phyloP scores from a whole-genome alignment of 2,329 filamentous ascomycete species.

The Pestalotiopsis sp. region DNA sequence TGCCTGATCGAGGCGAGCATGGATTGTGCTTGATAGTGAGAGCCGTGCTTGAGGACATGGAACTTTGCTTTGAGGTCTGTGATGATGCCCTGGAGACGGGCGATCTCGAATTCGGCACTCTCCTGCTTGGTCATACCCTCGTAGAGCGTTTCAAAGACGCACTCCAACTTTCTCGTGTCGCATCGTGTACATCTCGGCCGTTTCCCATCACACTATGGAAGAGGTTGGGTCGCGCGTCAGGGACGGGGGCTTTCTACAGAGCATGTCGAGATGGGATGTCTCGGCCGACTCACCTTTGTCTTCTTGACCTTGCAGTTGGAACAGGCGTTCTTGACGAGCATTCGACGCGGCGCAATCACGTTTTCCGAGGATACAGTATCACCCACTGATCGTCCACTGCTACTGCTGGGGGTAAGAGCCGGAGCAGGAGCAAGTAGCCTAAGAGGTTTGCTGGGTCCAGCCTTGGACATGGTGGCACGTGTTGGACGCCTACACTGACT shows the following conservation, averaged over 20 bases:
- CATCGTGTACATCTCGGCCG: constrained; percentile 10
- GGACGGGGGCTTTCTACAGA: neutral
- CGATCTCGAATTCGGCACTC: constrained; percentile 5
- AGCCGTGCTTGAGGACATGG: neutral
- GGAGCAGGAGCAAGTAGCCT: constrained; percentile 6
- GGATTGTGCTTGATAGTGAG: neutral
- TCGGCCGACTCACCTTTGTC: constrained; percentile 1
- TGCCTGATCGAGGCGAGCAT: constrained; percentile 3
- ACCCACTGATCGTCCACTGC: neutral
- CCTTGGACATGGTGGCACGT: neutral
- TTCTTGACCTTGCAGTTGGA: constrained; percentile 8
- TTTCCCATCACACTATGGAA: constrained; percentile 9
- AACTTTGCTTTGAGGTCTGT: neutral
- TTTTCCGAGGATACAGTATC: neutral
- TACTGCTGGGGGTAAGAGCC: neutral
- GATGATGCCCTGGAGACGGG: neutral
- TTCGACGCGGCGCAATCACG: neutral
- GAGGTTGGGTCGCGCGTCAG: neutral
- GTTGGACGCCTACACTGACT: neutral
- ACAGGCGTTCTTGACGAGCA: constrained; percentile 5
- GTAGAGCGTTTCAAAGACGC: constrained; percentile 2
- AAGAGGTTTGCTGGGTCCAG: neutral
- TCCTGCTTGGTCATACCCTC: constrained; percentile 9
- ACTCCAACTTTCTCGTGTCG: neutral
- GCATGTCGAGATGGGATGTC: neutral